phyloP scores from a whole-genome alignment of 2,329 filamentous ascomycete genomes.

The Cadophora sp. region DNA sequence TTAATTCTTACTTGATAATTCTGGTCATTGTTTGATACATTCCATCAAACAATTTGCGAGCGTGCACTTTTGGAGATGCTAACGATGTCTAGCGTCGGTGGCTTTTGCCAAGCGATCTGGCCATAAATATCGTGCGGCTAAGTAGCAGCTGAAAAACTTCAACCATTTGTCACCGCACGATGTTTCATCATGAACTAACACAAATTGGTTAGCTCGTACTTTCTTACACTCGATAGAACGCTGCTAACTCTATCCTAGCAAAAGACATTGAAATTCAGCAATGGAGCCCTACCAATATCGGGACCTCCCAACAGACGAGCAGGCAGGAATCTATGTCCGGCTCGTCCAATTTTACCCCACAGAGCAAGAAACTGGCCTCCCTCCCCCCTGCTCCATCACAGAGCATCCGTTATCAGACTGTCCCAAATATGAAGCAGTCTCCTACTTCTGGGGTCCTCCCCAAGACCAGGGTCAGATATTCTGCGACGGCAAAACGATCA shows the following conservation, averaged over 20 bases:
- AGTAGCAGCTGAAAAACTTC: constrained; percentile 2
- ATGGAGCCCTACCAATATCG: constrained; percentile 8
- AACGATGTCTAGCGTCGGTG: background rate
- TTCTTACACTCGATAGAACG: no score
- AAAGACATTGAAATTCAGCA: background rate
- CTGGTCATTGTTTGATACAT: no score
- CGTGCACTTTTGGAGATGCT: no score
- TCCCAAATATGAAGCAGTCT: constrained; percentile 17
- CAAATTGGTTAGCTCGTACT: background rate
- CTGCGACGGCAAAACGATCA: constrained; percentile 14
- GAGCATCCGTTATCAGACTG: background rate
- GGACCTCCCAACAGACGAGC: background rate
- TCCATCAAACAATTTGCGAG: no score
- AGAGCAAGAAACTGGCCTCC: background rate
- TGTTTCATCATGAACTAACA: background rate
- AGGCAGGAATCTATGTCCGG: constrained; percentile 3
- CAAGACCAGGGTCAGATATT: background rate
- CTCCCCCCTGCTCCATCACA: constrained; percentile 4
- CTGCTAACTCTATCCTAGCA: no score
- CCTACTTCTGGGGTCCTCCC: constrained; percentile 16
- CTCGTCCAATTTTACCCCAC: constrained; percentile 12
- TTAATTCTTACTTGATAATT: no score
- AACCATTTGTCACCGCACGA: background rate
- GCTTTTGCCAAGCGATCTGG: constrained; percentile 8
- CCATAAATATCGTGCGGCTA: constrained; percentile 1